A percentile compares a stretch with the other conserved stretches of the same genome.
phyloP scores from a whole-genome alignment of 163 green algal species.

The Volvox carteri region DNA sequence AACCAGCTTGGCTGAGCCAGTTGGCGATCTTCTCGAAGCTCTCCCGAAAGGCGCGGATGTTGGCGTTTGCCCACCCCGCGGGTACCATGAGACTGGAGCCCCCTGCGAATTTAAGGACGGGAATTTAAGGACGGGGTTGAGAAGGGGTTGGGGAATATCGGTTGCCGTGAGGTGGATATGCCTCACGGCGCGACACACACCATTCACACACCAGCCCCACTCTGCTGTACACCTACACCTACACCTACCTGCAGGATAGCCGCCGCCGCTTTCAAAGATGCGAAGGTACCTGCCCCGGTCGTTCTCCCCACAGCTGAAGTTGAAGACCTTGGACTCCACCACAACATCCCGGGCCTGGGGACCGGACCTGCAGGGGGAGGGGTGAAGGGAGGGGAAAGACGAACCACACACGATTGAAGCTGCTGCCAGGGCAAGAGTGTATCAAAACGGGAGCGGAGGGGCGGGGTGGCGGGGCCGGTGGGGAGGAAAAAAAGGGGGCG shows the following conservation, averaged over 20 bases:
- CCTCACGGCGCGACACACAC: too few species aligned
- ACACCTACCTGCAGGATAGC: conserved; percentile 51
- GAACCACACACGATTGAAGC: too few species aligned
- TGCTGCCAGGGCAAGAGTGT: too few species aligned
- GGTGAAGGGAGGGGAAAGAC: background rate
- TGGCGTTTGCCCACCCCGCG: conserved; percentile 51
- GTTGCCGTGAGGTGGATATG: too few species aligned
- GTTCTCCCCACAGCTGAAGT: conserved; percentile 63
- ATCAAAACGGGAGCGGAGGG: too few species aligned
- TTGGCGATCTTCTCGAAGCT: conserved; percentile 57
- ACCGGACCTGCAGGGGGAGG: background rate
- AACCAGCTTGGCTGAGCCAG: conserved; percentile 47
- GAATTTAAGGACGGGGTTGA: too few species aligned
- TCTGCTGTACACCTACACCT: background rate
- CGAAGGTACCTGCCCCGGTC: conserved; percentile 57
- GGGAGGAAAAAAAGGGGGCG: background rate
- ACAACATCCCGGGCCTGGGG: conserved; percentile 56
- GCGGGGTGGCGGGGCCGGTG: background rate
- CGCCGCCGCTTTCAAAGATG: conserved; percentile 63
- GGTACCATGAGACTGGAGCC: conserved; percentile 65
- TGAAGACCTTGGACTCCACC: conserved; percentile 66
- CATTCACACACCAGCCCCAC: background rate
- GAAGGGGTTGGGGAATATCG: too few species aligned
- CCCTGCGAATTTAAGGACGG: background rate
- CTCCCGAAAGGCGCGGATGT: conserved; percentile 54